A percentile compares a stretch with the other conserved stretches of the same genome.
phyloP scores from a whole-genome alignment of 164 flowering plant genomes.

The Hamamelis virginiana region DNA sequence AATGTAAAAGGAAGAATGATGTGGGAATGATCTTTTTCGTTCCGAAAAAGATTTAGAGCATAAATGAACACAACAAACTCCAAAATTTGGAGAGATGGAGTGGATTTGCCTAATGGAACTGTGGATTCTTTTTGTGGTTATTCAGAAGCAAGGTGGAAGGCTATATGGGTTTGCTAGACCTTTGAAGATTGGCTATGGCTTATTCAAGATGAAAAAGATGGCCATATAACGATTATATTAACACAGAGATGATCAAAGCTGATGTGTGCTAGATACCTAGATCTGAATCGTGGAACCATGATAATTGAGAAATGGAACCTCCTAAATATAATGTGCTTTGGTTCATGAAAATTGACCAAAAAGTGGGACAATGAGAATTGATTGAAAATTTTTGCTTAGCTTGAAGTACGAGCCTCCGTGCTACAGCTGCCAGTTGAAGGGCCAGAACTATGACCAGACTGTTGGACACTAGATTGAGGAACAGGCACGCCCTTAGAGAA shows the following conservation, averaged over 20 bases:
- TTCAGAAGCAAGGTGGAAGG: conserved; percentile 28
- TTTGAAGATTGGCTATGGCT: conserved; percentile 37
- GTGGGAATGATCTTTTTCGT: conserved; percentile 21
- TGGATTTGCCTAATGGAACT: conserved; percentile 16
- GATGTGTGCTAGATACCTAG: conserved; percentile 14
- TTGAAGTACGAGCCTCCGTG: conserved; percentile 33
- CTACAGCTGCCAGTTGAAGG: conserved; percentile 37
- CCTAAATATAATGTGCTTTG: conserved; percentile 13
- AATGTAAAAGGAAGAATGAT: conserved; percentile 16
- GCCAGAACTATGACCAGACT: conserved; percentile 38
- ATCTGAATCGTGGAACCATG: conserved; percentile 32
- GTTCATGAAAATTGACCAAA: conserved; percentile 14
- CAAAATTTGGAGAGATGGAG: conserved; percentile 19
- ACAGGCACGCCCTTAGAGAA: conserved; percentile 46
- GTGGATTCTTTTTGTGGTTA: conserved; percentile 28
- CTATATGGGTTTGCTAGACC: conserved; percentile 28
- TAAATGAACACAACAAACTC: conserved; percentile 28
- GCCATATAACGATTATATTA: conserved; percentile 29
- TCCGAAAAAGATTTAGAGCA: conserved; percentile 24
- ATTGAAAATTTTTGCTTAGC: conserved; percentile 23
- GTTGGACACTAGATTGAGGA: conserved; percentile 40
- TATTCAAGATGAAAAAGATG: conserved; percentile 40
- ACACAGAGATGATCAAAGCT: conserved; percentile 29
- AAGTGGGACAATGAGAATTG: conserved; percentile 14
- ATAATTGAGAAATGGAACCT: conserved; percentile 21